Base-by-base conservation (phyloP, 2,329 filamentous ascomycete species). In the Aspergillus melleus region DNA sequence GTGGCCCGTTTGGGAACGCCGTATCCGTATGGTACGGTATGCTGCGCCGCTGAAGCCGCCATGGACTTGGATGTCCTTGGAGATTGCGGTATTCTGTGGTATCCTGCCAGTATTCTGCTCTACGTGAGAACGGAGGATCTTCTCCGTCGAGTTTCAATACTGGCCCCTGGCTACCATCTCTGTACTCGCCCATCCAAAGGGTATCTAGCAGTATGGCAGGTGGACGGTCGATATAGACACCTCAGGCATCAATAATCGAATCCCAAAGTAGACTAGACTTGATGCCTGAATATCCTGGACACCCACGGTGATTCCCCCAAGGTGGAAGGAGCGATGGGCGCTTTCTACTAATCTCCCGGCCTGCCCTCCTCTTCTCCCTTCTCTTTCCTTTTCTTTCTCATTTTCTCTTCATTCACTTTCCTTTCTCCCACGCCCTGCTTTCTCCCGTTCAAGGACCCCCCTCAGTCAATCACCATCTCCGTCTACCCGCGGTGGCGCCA, bases 391-490 rank as follows among this genome's bases (percentile, higher is more conserved):
- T 52, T 53, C 54, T 55, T 36, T 46, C 52, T 55, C 52, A 3
- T 2, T 16, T 12, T 19, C 49, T 39, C 30, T 49, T 49, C 49
- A 52, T 32, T 58, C 57, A 49, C 46, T 51, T 49, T 39, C 36
- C 51, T 52, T 52, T 53, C 49, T 51, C 49, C 49, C 30, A 12
- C 11, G 30, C 12, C 30, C 10, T 11, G 12, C 30, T 32, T 12
- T 12, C 30, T 11, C 10, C 12, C 30, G 12, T 12, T 32, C 12
- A 10, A 32, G 30, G 8, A 29, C 22, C 42, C 42, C 42, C 19
- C 22, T 16, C 19, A 10, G 12, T 24, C 44, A 58, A 61, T 63
- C 60, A 53, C 47, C 59, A 57, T 58, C 49, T 54, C 50, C 52
- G 32, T 36, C 14, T 47, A 29, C 26, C 52, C 6, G 59, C 62